phyloP scores from a whole-genome alignment of 257 asterid species.

The Nicotiana undulata region DNA sequence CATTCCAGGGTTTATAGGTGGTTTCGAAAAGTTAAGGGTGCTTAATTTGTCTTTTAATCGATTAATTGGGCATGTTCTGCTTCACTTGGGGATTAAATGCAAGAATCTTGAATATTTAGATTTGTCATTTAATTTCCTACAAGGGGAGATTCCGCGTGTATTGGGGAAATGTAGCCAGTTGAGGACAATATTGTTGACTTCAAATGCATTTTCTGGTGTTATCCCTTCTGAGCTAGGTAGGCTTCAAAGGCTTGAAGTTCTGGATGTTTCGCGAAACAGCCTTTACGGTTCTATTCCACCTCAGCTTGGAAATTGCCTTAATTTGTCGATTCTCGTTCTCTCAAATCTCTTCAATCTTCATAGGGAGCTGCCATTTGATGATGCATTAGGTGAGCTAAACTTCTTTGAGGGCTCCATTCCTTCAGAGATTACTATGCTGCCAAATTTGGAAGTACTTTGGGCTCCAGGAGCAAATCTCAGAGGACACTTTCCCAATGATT shows the following conservation, averaged over 20 bases:
- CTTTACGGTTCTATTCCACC: slow-evolving; percentile 61
- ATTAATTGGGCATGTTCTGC: slow-evolving; percentile 55
- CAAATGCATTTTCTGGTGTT: slow-evolving; percentile 61
- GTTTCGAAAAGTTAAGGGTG: slow-evolving; percentile 51
- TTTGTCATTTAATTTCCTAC: slow-evolving; percentile 63
- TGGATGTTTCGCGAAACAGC: slow-evolving; percentile 76
- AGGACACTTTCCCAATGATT: slow-evolving; percentile 49
- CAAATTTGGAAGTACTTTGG: slow-evolving; percentile 79
- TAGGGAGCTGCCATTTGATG: slow-evolving; percentile 26
- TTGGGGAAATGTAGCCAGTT: slow-evolving; percentile 60
- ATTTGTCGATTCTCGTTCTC: slow-evolving; percentile 51
- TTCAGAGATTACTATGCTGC: slow-evolving; percentile 32
- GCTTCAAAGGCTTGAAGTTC: slow-evolving; percentile 59
- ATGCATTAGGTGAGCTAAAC: slow-evolving; percentile 46
- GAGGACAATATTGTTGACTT: slow-evolving; percentile 51
- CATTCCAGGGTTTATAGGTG: slow-evolving; percentile 48
- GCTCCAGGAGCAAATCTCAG: slow-evolving; percentile 65
- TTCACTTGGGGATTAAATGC: slow-evolving; percentile 52
- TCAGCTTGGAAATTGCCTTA: slow-evolving; percentile 59
- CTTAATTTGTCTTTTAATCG: slow-evolving; percentile 73
- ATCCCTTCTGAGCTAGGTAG: slow-evolving; percentile 66
- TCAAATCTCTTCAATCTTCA: slow-evolving; percentile 73
- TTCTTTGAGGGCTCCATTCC: slow-evolving; percentile 67
- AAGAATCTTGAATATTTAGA: slow-evolving; percentile 67
- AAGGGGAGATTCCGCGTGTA: slow-evolving; percentile 47